These are phyloP conservation scores for Coniella lustricola DNA, from an alignment of 2,329 filamentous ascomycete genomes.

Conservation along the genomic window DNA sequence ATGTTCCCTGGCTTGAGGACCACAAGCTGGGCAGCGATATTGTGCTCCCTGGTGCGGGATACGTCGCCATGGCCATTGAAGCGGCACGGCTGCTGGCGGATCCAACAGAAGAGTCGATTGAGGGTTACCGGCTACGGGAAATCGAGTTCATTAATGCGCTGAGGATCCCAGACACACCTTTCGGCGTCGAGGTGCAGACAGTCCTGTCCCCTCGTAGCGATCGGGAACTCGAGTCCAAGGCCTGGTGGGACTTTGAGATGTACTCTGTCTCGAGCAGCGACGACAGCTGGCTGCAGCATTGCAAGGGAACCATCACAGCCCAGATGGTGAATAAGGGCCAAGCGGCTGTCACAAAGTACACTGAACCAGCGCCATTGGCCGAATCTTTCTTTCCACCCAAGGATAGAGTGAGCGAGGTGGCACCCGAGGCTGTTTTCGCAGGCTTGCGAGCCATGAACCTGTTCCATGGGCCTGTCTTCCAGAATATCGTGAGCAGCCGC, in stretches of 20 bases:
- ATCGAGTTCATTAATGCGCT: background rate
- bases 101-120: constrained; percentile 17
- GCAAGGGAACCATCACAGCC: constrained; percentile 25
- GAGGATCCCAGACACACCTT: background rate
- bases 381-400: background rate
- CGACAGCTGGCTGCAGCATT: constrained; percentile 15
- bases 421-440: constrained; percentile 16
- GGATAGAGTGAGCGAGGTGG: background rate
- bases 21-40: constrained; percentile 18
- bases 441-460: constrained; percentile 14
- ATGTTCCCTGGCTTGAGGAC: constrained; percentile 8
- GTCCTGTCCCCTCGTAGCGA: background rate
- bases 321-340: constrained; percentile 15
- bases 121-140: background rate
- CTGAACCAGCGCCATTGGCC: background rate
- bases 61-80: constrained; percentile 19
- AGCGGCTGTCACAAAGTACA: background rate
- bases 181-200: background rate
- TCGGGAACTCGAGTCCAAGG: background rate
- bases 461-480: constrained; percentile 19
- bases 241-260: constrained; percentile 4
- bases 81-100: constrained; percentile 28
- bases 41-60: constrained; percentile 18
- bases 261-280: background rate
- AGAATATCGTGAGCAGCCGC: constrained; percentile 11